Base-by-base conservation (phyloP, 2,329 filamentous ascomycete species). In the Calonectria honghensis region DNA sequence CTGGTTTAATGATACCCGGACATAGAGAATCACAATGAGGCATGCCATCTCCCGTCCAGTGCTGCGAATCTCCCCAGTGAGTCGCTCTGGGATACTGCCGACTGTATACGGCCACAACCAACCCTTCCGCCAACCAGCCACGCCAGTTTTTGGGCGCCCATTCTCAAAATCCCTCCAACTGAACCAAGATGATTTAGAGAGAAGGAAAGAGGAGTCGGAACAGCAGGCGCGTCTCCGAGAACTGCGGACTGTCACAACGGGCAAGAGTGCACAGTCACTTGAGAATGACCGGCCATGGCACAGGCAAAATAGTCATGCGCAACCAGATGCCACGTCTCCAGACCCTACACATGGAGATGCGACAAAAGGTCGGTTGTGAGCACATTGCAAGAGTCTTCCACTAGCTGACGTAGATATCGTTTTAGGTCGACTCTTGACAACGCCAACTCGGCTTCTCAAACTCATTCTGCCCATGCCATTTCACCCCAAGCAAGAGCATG, bases 401-500 rank as follows among this genome's bases (percentile, higher is more conserved):
- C 2, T 31, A 13, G 3, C 37, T 52, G 2, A 51, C 20, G 37
- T 63, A 73, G 11, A 75, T 13, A 7, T 29, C 10, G 6, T 18
- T 18, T 0, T 9, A 89, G 94, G 95, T 27, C 95, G 95, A 82
- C 90, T 97, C 3, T 86, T 96, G 35, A 96, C 94, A 0, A 97
- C 95, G 0, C 95, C 95, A 0, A 95, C 94, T 0, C 90, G 94
- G 2, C 91, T 96, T 72, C 90, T 97, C 65, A 97, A 97, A 84
- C 89, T 97, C 18, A 93, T 97, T 20, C 88, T 97, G 0, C 95
- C 95, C 0, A 88, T 97, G 32, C 89, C 89, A 0, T 85, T 88
- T 68, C 82, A 85, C 24, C 83, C 85, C 32, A 81, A 85, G 6
- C 85, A 86, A 76, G 82, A 85, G 37, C 78, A 83, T 14, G 83